Evolutionary conservation across 305 asterid species (phyloP).

Genomic region (Ilex paraguariensis): DNA sequence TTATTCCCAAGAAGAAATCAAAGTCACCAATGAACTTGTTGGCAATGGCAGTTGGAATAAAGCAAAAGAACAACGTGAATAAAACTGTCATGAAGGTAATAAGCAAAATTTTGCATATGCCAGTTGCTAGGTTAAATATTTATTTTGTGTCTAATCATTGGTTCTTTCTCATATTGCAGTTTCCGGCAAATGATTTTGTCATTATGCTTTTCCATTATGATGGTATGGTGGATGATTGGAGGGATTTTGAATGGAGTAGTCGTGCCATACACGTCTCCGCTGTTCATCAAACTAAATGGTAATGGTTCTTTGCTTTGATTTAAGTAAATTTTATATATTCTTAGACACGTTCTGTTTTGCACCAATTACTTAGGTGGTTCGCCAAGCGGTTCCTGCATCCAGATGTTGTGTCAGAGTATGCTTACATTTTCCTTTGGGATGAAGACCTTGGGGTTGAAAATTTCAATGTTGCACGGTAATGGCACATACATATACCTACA

Average conservation of each 20-base stretch:
- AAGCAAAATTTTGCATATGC: neutral
- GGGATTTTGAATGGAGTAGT: conserved; percentile 59
- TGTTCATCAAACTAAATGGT: conserved; percentile 76
- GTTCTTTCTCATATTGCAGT: conserved; percentile 36
- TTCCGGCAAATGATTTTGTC: conserved; percentile 43
- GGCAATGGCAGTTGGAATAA: conserved; percentile 76
- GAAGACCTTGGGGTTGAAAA: conserved; percentile 78
- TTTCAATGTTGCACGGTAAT: conserved; percentile 58
- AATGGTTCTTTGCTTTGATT: conserved; percentile 6
- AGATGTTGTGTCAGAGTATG: conserved; percentile 57
- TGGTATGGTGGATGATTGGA: conserved; percentile 67
- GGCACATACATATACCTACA: neutral
- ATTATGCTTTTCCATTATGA: conserved; percentile 80
- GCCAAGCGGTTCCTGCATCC: conserved; percentile 91
- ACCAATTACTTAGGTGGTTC: conserved; percentile 59
- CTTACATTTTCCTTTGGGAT: conserved; percentile 75
- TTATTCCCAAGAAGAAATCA: conserved; percentile 26
- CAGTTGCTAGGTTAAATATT: neutral
- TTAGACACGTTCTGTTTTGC: neutral
- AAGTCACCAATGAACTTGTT: conserved; percentile 51
- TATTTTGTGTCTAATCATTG: conserved; percentile 7
- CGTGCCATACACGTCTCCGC: conserved; percentile 60
- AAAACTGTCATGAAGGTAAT: conserved; percentile 60
- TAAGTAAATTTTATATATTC: neutral
- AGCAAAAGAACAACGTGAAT: conserved; percentile 64